A percentile compares a stretch with the other conserved stretches of the same genome.
Evolutionary conservation across 768 basidiomycete genomes (phyloP).

Genomic region (Cubamyces sp.): DNA sequence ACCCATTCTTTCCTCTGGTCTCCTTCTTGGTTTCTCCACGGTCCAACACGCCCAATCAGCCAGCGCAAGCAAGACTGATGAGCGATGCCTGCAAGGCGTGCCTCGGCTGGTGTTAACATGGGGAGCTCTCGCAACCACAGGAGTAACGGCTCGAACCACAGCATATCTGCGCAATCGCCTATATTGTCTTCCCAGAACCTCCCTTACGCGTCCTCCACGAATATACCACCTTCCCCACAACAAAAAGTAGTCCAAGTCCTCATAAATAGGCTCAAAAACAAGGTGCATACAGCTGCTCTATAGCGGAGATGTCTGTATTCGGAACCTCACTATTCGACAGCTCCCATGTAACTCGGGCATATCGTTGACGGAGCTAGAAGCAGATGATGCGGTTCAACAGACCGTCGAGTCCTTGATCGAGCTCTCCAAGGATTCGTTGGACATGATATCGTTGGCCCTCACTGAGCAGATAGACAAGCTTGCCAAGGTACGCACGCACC

Average conservation of each 20-base stretch:
- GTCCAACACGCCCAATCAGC: neutral
- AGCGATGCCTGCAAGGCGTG: constrained; percentile 58
- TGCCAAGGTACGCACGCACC: constrained; percentile 57
- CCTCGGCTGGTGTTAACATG: constrained; percentile 54
- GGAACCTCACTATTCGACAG: constrained; percentile 43
- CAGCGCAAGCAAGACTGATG: constrained; percentile 13
- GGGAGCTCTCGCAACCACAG: constrained; percentile 54
- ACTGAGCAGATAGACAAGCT: constrained; percentile 79
- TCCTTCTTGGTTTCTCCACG: constrained; percentile 6
- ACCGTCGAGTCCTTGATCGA: constrained; percentile 81
- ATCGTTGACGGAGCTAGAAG: constrained; percentile 71
- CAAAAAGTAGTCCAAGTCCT: constrained; percentile 82
- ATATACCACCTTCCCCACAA: constrained; percentile 56
- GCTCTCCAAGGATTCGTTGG: constrained; percentile 73
- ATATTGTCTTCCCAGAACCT: constrained; percentile 23
- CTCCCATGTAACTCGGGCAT: constrained; percentile 85
- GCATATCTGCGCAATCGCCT: constrained; percentile 30
- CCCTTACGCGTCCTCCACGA: constrained; percentile 38
- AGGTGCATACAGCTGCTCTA: constrained; percentile 48
- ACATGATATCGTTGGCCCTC: constrained; percentile 79
- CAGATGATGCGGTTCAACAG: constrained; percentile 73
- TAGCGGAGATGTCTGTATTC: neutral
- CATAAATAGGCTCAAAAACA: constrained; percentile 79
- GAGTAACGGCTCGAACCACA: constrained; percentile 59
- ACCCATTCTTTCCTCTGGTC: neutral